A percentile compares a stretch with the other conserved stretches of the same genome.
Conservation (phyloP, 2,329 filamentous ascomycete species). For the Fusarium citri region DNA sequence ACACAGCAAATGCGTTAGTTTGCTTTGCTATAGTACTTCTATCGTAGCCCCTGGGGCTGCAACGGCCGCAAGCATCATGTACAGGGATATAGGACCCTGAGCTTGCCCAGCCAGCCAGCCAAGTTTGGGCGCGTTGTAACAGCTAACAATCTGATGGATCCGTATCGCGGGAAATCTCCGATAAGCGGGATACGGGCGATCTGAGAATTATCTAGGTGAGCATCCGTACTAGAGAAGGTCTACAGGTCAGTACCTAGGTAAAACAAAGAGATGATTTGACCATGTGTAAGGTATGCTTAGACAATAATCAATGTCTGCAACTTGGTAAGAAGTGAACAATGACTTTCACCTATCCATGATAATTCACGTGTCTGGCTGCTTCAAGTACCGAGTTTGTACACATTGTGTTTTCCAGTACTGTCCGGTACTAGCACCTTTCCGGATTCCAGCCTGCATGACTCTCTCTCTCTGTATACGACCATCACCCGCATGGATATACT, state of each 20-base stretch:
- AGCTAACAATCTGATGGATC: conserved; percentile 7
- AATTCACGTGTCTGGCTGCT: neutral
- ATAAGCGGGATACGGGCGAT: conserved; percentile 40
- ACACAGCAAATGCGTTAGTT: conserved; percentile 9
- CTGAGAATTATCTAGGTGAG: neutral
- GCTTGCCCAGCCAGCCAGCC: conserved; percentile 15
- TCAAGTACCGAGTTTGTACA: neutral
- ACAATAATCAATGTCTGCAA: neutral
- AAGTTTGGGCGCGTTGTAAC: conserved; percentile 14
- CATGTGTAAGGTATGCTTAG: neutral
- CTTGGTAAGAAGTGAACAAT: neutral
- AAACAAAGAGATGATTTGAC: neutral
- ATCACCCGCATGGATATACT: neutral
- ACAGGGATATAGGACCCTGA: conserved; percentile 31
- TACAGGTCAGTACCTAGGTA: neutral
- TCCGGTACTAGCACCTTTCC: neutral
- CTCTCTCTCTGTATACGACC: neutral
- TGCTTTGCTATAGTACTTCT: neutral
- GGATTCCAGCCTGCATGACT: neutral
- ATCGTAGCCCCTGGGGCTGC: neutral
- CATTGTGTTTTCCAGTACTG: neutral
- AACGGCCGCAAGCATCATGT: conserved; percentile 11
- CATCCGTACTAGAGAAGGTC: neutral
- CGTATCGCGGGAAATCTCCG: conserved; percentile 42
- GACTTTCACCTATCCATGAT: neutral